Conservation (phyloP, 306 rosid genomes). For the Corylus avellana region DNA sequence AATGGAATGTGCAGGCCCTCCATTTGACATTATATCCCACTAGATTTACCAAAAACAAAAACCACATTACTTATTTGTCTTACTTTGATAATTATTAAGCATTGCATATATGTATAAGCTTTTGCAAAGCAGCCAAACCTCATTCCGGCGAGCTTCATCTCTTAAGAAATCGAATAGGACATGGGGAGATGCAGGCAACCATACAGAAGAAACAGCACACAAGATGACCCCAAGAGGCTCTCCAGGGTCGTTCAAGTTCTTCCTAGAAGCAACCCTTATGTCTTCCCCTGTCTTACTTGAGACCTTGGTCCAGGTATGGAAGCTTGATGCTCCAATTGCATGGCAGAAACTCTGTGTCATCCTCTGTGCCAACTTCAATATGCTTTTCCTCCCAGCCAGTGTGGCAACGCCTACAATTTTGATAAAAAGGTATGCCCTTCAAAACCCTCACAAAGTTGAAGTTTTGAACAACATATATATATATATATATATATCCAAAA, state of each 20-base stretch:
- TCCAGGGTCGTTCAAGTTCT: constrained; percentile 89
- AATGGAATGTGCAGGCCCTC: constrained; percentile 67
- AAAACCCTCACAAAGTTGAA: not conserved
- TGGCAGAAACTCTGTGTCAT: constrained; percentile 81
- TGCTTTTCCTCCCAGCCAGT: constrained; percentile 95
- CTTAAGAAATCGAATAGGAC: constrained; percentile 71
- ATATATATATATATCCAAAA: not conserved
- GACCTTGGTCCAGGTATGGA: constrained; percentile 81
- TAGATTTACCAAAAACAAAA: constrained; percentile 23
- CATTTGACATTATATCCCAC: constrained; percentile 90
- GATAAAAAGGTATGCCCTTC: not conserved
- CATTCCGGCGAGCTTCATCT: constrained; percentile 68
- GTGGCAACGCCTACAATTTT: constrained; percentile 70
- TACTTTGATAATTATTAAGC: not conserved
- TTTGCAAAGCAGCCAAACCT: constrained; percentile 45
- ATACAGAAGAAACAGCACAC: constrained; percentile 90
- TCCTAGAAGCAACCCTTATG: constrained; percentile 80
- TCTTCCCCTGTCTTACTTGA: constrained; percentile 86
- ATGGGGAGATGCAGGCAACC: constrained; percentile 78
- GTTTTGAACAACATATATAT: no score
- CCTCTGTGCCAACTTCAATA: constrained; percentile 85
- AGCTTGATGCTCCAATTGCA: constrained; percentile 87
- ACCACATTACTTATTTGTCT: not conserved
- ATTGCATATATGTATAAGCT: not conserved
- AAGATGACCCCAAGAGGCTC: constrained; percentile 88